phyloP scores from a whole-genome alignment of 2,329 filamentous ascomycete genomes.

The Mariannaea sp. region DNA sequence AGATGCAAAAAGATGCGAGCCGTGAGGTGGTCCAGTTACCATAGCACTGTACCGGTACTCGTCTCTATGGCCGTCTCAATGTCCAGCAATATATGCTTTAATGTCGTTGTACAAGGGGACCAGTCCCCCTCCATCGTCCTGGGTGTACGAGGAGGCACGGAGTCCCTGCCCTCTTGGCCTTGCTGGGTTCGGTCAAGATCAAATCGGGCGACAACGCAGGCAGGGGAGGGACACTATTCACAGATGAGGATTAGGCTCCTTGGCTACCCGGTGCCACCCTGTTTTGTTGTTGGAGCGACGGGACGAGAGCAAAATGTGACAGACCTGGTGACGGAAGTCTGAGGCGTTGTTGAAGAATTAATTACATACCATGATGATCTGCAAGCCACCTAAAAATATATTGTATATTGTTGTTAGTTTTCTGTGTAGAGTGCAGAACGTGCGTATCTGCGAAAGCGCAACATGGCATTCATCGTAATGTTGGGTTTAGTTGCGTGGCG shows the following conservation, averaged over 20 bases:
- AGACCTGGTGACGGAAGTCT: conserved; percentile 1
- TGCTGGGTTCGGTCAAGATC: conserved; percentile 3
- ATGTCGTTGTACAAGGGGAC: conserved; percentile 36
- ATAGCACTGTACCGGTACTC: conserved; percentile 38
- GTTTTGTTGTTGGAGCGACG: conserved; percentile 18
- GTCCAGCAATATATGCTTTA: conserved; percentile 43
- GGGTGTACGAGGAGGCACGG: too few species aligned
- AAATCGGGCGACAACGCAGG: not conserved
- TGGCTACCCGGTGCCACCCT: conserved; percentile 14
- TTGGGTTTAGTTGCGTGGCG: too few species aligned
- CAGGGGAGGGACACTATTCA: not conserved
- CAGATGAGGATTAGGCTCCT: conserved; percentile 5
- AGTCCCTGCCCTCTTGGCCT: not conserved
- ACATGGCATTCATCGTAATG: too few species aligned
- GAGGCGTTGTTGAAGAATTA: conserved; percentile 6
- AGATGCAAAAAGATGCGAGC: conserved; percentile 8
- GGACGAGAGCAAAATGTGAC: not conserved
- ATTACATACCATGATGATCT: conserved; percentile 14
- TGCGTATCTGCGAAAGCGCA: too few species aligned
- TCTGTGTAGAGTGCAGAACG: too few species aligned
- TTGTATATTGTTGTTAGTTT: too few species aligned
- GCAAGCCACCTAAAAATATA: not conserved
- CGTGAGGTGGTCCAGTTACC: conserved; percentile 8
- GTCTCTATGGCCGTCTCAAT: conserved; percentile 44
- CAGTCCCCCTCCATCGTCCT: not conserved